Evolutionary conservation across 495 filamentous ascomycete genomes (phyloP), one percentile per base, ranked within the genome.

Genomic region (Tirmania nivea): DNA sequence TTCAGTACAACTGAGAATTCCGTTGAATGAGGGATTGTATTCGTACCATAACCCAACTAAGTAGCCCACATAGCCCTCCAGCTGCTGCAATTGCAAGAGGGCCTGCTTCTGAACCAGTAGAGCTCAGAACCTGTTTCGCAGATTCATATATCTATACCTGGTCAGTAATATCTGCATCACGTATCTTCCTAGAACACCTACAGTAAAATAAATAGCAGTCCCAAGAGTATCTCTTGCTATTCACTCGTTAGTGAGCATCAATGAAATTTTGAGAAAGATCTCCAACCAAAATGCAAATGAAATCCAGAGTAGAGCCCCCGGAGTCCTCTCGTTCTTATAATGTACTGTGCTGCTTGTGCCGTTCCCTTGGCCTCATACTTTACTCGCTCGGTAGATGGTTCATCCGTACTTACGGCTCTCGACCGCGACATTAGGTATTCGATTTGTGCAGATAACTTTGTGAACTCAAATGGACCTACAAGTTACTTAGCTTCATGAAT

Each of bases 381-480:
- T 35, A 64, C 57, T 34, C 60, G 62, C 9, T 54, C 59, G 36
- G 76, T 73, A 58, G 75, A 71, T 55, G 78, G 75, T 45, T 78
- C 73, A 56, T 74, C 76, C 14, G 80, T 68, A 57, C 73, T 77
- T 10, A 72, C 69, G 66, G 77, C 75, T 49, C 80, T 78, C 39
- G 77, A 70, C 35, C 78, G 73, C 5, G 75, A 81, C 71, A 93
- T 79, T 56, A 94, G 68, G n/a, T 90, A 79, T 0, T 87, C 88
- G 10, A 90, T 72, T 65, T 95, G 88, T 12, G 87, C 85, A 53
- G 83, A 89, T 52, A 94, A 74, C 69, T 95, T 95, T 31, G 88
- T 90, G 57, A 95, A 71, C 68, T 95, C 88, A 64, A 95, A 94
- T 25, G 88, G 88, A 63, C 85, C 85, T 92, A 57, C 39, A 45